phyloP scores from a whole-genome alignment of 2,329 filamentous ascomycete species.

The Emmonsiellopsis sp. region DNA sequence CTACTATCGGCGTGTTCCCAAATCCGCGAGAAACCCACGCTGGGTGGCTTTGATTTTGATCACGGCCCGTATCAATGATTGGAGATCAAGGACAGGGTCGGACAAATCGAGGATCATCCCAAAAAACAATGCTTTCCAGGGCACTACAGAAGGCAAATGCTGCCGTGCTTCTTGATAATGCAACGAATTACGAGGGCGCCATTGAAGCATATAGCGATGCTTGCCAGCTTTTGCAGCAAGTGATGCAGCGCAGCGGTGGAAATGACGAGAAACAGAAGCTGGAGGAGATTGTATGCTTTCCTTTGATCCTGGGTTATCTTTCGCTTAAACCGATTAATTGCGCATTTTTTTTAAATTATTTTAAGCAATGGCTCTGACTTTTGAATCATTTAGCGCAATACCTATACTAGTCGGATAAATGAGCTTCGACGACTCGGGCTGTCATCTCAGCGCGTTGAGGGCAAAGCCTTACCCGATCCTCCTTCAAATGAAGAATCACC shows the following conservation, averaged over 20 bases:
- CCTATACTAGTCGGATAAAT: slow-evolving; percentile 81
- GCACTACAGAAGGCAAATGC: slow-evolving; percentile 93
- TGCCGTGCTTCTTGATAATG: slow-evolving; percentile 91
- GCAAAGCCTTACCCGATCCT: slow-evolving; percentile 68
- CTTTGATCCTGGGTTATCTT: neutral
- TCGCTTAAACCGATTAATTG: too few species aligned
- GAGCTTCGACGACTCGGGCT: slow-evolving; percentile 66
- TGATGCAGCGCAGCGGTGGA: slow-evolving; percentile 74
- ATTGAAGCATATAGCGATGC: slow-evolving; percentile 86
- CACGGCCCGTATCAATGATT: neutral
- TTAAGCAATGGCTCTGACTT: neutral
- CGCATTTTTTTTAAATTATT: neutral
- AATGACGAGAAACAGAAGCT: slow-evolving; percentile 77
- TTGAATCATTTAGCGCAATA: slow-evolving; percentile 55
- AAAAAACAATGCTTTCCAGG: slow-evolving; percentile 95
- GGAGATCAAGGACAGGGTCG: slow-evolving; percentile 13
- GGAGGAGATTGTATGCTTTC: slow-evolving; percentile 70
- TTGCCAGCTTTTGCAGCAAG: slow-evolving; percentile 76
- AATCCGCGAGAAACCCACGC: neutral
- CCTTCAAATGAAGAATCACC: slow-evolving; percentile 52
- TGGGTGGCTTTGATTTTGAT: neutral
- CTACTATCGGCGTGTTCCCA: too few species aligned
- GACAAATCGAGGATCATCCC: slow-evolving; percentile 48
- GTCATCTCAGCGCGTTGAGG: slow-evolving; percentile 40
- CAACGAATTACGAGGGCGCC: slow-evolving; percentile 85